Base-by-base conservation (phyloP, 2,329 filamentous ascomycete genomes). In the Rosellinia necatrix region DNA sequence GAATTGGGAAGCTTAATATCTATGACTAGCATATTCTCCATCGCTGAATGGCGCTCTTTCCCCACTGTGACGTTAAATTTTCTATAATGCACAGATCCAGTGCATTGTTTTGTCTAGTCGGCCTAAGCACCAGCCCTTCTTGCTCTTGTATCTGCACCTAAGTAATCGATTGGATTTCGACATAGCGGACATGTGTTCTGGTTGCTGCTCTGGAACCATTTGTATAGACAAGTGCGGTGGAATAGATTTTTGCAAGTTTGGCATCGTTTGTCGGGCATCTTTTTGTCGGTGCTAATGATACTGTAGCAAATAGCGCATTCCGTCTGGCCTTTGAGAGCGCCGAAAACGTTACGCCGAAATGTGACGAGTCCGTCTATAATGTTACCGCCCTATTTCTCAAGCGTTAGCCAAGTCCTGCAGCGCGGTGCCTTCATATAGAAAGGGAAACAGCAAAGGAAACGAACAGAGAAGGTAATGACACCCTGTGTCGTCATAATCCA, bases 251-350 rank as follows among this genome's bases (percentile, higher is more conserved):
- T 93, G 81, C 94, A 99, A 1, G 93, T 97, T 42, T 83, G 80
- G 72, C 94, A 99, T 51, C 85, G 81, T 80, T 97, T 97, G 72
- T 94, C 93, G 0, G 94, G 94, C 72, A 96, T 85, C 73, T 89
- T 89, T 78, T 90, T 90, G 72, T 97, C 92, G 6, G 84, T 85
- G 15, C 91, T 91, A 61, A 99, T 91, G 69, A 99, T 92, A 57
- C 88, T 92, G 77, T 97, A 97, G 78, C 93, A 97, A 70, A 97
- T 97, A 8, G 94, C 91, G 70, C 94, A 99, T 73, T 99, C 94
- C 17, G 84, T 90, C 74, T 97, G 92, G 30, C 92, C 94, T 76
- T 96, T 94, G 63, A 99, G 81, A 3, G 91, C 90, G 1, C 91
- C 91, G 12, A 88, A 84, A 10, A 99, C 88, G 71, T 97, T 97